phyloP scores from a whole-genome alignment of 768 basidiomycete genomes.

The Polyporus arcularius region DNA sequence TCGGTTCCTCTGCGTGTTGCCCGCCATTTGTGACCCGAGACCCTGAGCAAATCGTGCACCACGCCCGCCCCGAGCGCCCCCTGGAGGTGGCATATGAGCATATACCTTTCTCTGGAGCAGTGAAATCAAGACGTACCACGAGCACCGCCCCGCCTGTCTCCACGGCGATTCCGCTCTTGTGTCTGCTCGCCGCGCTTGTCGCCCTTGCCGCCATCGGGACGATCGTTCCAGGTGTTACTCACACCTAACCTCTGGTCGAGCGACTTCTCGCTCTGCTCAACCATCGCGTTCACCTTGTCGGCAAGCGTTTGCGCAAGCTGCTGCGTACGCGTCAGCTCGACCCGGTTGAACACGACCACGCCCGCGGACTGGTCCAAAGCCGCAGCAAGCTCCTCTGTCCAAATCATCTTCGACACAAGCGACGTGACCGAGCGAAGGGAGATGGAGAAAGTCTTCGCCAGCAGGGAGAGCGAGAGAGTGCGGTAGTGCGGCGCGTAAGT shows the following conservation, averaged over 20 bases:
- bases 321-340: conserved; percentile 86
- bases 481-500: conserved; percentile 96
- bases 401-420: conserved; percentile 97
- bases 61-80: conserved; percentile 65
- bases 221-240: conserved; percentile 61
- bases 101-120: not conserved
- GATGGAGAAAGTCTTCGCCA: conserved; percentile 87
- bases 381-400: conserved; percentile 92
- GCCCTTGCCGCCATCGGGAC: conserved; percentile 68
- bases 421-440: conserved; percentile 82
- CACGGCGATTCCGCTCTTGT: conserved; percentile 73
- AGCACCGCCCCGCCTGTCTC: conserved; percentile 63
- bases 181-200: conserved; percentile 81
- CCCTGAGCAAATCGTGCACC: conserved; percentile 84
- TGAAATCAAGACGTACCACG: conserved; percentile 47
- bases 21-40: conserved; percentile 77
- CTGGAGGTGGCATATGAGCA: conserved; percentile 33
- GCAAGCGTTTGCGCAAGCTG: conserved; percentile 88
- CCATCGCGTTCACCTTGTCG: conserved; percentile 82
- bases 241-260: conserved; percentile 84
- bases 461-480: conserved; percentile 83
- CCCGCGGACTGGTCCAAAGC: conserved; percentile 90
- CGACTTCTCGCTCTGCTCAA: conserved; percentile 91
- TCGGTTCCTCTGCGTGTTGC: conserved; percentile 29
- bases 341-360: conserved; percentile 91